Evolutionary conservation across 495 filamentous ascomycete genomes (phyloP).

Genomic region (Hyaloscypha hepaticicola): DNA sequence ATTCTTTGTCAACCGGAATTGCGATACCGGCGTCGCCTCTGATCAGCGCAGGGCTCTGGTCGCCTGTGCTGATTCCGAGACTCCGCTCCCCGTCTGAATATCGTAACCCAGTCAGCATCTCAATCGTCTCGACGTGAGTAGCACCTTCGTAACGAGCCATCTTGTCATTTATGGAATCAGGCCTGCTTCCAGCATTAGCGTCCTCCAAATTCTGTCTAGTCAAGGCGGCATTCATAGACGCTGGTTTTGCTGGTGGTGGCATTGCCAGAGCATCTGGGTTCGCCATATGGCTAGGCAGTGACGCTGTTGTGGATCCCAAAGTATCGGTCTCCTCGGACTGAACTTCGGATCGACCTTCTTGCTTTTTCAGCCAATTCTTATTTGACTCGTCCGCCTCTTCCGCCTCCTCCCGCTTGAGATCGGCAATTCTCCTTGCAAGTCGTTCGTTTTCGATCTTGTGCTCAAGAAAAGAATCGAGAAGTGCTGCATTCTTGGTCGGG

Average conservation of each 20-base stretch:
- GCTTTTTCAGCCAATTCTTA: slow-evolving; percentile 49
- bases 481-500: slow-evolving; percentile 77
- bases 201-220: slow-evolving; percentile 80
- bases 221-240: slow-evolving; percentile 58
- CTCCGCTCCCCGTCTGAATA: slow-evolving; percentile 89
- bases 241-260: slow-evolving; percentile 68
- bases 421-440: slow-evolving; percentile 76
- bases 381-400: slow-evolving; percentile 64
- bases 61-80: slow-evolving; percentile 84
- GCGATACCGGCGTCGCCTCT: slow-evolving; percentile 84
- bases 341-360: slow-evolving; percentile 54
- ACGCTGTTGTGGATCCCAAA: slow-evolving; percentile 25
- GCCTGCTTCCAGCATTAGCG: slow-evolving; percentile 62
- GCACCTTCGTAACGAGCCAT: slow-evolving; percentile 72
- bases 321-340: slow-evolving; percentile 47
- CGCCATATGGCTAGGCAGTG: slow-evolving; percentile 25
- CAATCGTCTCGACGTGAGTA: slow-evolving; percentile 82
- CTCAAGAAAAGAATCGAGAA: slow-evolving; percentile 92
- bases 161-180: slow-evolving; percentile 74
- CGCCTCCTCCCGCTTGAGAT: slow-evolving; percentile 81
- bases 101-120: slow-evolving; percentile 87
- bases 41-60: slow-evolving; percentile 73
- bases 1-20: slow-evolving; percentile 73
- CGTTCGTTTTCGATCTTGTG: slow-evolving; percentile 98
- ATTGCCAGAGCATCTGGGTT: slow-evolving; percentile 46